Conservation (phyloP, 129 eudicot species). For the Flaveria sonorensis region DNA sequence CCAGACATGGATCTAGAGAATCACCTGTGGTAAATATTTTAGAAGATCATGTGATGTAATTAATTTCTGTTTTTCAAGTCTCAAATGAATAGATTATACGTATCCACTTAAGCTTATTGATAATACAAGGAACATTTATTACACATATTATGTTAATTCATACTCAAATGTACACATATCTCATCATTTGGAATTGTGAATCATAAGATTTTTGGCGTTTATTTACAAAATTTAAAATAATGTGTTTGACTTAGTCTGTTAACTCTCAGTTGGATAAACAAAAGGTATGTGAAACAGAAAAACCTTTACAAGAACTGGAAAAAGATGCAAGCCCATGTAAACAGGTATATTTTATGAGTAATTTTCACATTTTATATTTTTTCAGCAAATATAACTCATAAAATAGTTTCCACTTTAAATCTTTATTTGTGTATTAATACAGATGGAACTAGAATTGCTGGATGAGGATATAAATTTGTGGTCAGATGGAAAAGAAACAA, state of each 20-base stretch:
- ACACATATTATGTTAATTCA: not conserved
- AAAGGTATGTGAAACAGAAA: constrained; percentile 32
- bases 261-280: constrained; percentile 38
- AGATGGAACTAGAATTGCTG: constrained; percentile 60
- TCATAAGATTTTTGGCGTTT: not conserved
- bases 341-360: constrained; percentile 13
- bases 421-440: constrained; percentile 16
- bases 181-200: not conserved
- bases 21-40: constrained; percentile 33
- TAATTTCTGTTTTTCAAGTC: not conserved
- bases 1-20: constrained; percentile 42
- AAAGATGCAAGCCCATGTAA: constrained; percentile 33
- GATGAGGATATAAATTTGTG: constrained; percentile 66
- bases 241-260: not conserved
- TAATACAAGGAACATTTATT: constrained; percentile 1
- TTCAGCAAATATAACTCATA: not conserved
- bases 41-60: constrained; percentile 11
- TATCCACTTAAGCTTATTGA: not conserved
- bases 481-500: constrained; percentile 66
- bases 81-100: too few relatives aligned
- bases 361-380: not conserved
- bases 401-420: constrained; percentile 5
- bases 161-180: not conserved
- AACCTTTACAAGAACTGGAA: constrained; percentile 37
- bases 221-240: not conserved